Conservation (phyloP, 331 rosid genomes). For the Ulmus americana region DNA sequence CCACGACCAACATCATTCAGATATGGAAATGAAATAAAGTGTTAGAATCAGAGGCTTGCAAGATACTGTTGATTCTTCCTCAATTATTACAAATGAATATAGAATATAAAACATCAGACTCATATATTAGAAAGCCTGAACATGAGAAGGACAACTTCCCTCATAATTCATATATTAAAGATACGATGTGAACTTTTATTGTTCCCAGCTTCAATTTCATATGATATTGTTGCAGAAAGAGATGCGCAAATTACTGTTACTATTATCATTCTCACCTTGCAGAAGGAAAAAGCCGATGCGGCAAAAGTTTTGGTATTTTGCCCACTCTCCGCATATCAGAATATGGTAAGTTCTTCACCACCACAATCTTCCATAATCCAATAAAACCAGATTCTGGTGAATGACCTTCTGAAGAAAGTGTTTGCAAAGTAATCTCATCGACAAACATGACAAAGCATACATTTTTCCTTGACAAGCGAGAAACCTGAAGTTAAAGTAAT, state of each 20-base stretch:
- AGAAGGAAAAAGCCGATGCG: slow-evolving; percentile 83
- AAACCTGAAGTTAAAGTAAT: slow-evolving; percentile 45
- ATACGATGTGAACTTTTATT: too few species aligned
- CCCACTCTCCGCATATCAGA: slow-evolving; percentile 86
- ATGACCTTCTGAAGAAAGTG: slow-evolving; percentile 68
- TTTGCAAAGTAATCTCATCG: slow-evolving; percentile 62
- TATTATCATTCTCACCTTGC: slow-evolving; percentile 61
- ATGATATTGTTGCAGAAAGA: background rate
- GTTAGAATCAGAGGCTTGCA: too few species aligned
- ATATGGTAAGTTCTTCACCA: slow-evolving; percentile 73
- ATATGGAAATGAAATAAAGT: too few species aligned
- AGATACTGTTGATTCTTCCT: too few species aligned
- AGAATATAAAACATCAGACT: too few species aligned
- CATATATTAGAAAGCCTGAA: too few species aligned
- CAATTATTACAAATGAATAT: too few species aligned
- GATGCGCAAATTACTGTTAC: background rate
- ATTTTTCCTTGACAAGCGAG: slow-evolving; percentile 76
- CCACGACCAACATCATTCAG: too few species aligned
- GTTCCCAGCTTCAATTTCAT: too few species aligned
- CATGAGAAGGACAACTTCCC: too few species aligned
- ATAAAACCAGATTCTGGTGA: slow-evolving; percentile 69
- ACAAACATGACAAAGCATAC: slow-evolving; percentile 85
- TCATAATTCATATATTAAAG: too few species aligned
- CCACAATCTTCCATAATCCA: slow-evolving; percentile 85
- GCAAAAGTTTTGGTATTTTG: slow-evolving; percentile 85